Percentiles rank a stretch among this genome's conserved stretches.
These are phyloP conservation scores for Ascoidea tarda DNA, from an alignment of 805 yeast genomes.

Conservation along the genomic window DNA sequence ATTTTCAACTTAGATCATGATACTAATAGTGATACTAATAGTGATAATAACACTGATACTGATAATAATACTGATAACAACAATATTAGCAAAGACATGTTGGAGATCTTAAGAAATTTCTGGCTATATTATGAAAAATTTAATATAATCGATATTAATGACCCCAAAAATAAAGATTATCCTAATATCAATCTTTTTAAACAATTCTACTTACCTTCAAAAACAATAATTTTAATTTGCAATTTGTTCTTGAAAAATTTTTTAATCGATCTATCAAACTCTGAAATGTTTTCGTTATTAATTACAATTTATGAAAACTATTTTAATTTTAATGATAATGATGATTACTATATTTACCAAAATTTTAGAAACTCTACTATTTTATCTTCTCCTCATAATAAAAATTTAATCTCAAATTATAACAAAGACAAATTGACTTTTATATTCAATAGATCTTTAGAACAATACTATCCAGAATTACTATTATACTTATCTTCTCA, in stretches of 20 bases:
- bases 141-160: conserved; percentile 7
- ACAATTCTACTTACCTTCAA: conserved; percentile 8
- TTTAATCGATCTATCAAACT: conserved; percentile 4
- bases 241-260: conserved; percentile 6
- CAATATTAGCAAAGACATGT: conserved; percentile 8
- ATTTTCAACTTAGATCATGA: conserved; percentile 1
- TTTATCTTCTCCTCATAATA: not conserved
- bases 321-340: conserved; percentile 9
- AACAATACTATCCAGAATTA: conserved; percentile 10
- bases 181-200: not conserved
- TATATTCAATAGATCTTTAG: conserved; percentile 9
- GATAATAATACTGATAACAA: no score
- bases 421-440: conserved; percentile 8
- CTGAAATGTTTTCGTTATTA: conserved; percentile 9
- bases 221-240: conserved; percentile 8
- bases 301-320: conserved; percentile 10
- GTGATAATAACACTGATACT: not conserved
- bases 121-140: conserved; percentile 9
- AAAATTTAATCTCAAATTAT: conserved; percentile 1
- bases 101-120: conserved; percentile 7
- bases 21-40: not conserved
- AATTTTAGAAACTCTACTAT: not conserved
- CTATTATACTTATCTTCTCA: conserved; percentile 7
- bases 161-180: conserved; percentile 3
- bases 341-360: not conserved